Percentiles rank a stretch among this genome's conserved stretches.
Conservation (phyloP, 768 basidiomycete genomes). For the Lactarius indigo region DNA sequence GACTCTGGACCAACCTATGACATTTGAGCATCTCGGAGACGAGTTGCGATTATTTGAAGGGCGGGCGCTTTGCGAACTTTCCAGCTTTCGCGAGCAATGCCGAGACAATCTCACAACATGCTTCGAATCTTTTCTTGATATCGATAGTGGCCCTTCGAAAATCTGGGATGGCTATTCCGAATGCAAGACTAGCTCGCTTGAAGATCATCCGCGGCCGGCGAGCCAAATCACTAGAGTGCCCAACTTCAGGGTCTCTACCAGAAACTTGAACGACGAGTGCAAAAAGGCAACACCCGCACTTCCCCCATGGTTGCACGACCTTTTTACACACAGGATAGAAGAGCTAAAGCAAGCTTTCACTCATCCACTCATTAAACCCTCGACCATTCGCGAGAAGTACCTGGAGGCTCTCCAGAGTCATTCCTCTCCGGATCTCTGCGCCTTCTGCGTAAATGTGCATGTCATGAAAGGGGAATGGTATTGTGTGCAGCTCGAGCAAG, state of each 20-base stretch:
- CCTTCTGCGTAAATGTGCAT: too few species aligned
- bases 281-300: not conserved
- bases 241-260: not conserved
- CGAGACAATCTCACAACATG: not conserved
- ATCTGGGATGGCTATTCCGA: slow-evolving; percentile 1
- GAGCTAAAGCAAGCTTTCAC: not conserved
- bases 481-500: too few species aligned
- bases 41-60: not conserved
- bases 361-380: not conserved
- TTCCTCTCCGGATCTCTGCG: too few species aligned
- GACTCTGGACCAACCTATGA: slow-evolving; percentile 9
- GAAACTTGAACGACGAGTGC: not conserved
- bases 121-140: slow-evolving; percentile 5
- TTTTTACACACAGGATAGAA: not conserved
- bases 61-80: slow-evolving; percentile 1
- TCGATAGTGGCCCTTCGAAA: not conserved
- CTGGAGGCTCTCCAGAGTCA: not conserved
- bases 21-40: slow-evolving; percentile 1
- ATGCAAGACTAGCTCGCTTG: too few species aligned
- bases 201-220: too few species aligned
- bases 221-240: too few species aligned
- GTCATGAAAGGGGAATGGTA: too few species aligned
- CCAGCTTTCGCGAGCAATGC: not conserved
- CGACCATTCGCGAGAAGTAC: not conserved
- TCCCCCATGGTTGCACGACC: not conserved